Conservation (phyloP, 352 stramenopile species). For the Hyphochytrium catenoides region DNA sequence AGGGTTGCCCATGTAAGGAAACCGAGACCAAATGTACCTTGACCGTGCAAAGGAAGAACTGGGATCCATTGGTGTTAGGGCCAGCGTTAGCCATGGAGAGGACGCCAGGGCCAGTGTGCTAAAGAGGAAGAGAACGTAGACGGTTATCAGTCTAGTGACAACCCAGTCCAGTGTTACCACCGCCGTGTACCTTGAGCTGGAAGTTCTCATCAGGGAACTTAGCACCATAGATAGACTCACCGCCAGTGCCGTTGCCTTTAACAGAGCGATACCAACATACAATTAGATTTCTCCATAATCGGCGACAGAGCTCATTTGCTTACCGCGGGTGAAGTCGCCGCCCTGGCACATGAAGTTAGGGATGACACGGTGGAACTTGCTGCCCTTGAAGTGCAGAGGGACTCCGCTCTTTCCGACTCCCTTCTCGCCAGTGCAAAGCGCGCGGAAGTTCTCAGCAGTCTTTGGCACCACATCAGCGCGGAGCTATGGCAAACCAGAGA, state of each 20-base stretch:
- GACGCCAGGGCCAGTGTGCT: constrained; percentile 71
- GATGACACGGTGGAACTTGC: constrained; percentile 65
- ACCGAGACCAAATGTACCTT: constrained; percentile 8
- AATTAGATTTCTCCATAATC: no score
- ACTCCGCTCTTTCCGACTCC: constrained; percentile 35
- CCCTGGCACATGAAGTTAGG: constrained; percentile 57
- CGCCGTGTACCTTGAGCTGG: constrained; percentile 20
- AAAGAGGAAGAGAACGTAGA: constrained; percentile 6
- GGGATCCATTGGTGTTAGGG: constrained; percentile 86
- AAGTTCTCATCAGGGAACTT: constrained; percentile 95
- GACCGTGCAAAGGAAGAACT: constrained; percentile 90
- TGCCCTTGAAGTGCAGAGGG: constrained; percentile 57
- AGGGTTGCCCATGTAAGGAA: not conserved
- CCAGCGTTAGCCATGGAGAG: constrained; percentile 90
- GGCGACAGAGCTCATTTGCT: no score
- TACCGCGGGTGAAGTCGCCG: constrained; percentile 57
- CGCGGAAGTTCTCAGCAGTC: constrained; percentile 27
- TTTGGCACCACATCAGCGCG: constrained; percentile 57
- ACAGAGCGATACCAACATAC: no score
- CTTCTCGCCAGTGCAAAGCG: constrained; percentile 27
- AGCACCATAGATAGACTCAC: constrained; percentile 80
- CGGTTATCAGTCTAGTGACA: not conserved
- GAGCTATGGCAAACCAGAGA: no score
- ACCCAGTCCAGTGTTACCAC: not conserved
- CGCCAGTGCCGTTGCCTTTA: constrained; percentile 77